Conservation (phyloP, 2,329 filamentous ascomycete species). For the Scytalidium lignicola region DNA sequence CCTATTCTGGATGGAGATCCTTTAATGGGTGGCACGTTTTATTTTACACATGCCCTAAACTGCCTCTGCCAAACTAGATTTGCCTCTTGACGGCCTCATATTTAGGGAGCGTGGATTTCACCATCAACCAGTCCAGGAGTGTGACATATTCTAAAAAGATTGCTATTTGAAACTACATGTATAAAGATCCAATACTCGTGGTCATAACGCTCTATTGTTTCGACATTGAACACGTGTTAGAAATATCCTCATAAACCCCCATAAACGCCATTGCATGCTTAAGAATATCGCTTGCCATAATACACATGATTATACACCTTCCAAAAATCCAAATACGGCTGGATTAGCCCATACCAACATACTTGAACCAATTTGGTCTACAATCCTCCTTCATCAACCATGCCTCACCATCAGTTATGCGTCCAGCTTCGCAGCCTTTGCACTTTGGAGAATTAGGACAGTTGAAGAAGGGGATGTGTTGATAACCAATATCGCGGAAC, state of each 20-base stretch:
- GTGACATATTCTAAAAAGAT: not conserved
- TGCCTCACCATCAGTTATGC: constrained; percentile 81
- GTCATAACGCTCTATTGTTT: not conserved
- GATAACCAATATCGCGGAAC: constrained; percentile 99
- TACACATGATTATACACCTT: not conserved
- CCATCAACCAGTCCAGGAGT: no score
- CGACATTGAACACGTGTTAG: not conserved
- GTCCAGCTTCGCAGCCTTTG: constrained; percentile 76
- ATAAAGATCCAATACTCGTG: not conserved
- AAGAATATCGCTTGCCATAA: not conserved
- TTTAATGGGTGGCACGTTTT: no score
- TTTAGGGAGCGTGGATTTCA: no score
- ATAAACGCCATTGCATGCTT: not conserved
- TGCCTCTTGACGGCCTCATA: no score
- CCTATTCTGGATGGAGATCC: no score
- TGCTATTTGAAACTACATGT: not conserved
- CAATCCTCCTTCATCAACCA: constrained; percentile 91
- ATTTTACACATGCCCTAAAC: no score
- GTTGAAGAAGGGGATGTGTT: constrained; percentile 98
- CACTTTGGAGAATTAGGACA: constrained; percentile 97
- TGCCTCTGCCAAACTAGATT: no score
- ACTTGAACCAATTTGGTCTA: constrained; percentile 95
- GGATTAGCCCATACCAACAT: constrained; percentile 71
- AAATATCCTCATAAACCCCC: not conserved
- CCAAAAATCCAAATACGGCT: not conserved